phyloP scores from a whole-genome alignment of 2,329 filamentous ascomycete species.

The Stagonosporopsis vannaccii region DNA sequence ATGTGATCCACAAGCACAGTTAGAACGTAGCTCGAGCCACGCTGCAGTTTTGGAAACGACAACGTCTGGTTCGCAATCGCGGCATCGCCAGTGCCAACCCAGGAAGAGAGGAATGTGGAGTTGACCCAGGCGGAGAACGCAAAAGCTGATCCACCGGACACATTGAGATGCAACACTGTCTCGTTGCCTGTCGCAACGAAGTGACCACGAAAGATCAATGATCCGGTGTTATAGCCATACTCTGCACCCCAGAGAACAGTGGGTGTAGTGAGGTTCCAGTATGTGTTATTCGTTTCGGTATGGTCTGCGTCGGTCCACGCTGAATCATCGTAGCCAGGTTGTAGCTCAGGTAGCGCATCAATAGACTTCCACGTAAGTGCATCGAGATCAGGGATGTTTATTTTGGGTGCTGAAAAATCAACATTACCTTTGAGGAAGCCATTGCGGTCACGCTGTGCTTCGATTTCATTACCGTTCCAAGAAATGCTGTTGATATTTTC shows the following conservation, averaged over 20 bases:
- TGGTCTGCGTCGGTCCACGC: conserved; percentile 68
- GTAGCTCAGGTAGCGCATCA: conserved; percentile 73
- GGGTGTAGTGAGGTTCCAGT: conserved; percentile 47
- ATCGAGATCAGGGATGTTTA: conserved; percentile 64
- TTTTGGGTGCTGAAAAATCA: conserved; percentile 56
- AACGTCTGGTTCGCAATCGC: conserved; percentile 63
- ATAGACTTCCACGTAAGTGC: conserved; percentile 69
- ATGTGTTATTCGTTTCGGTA: conserved; percentile 63
- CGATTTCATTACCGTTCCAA: conserved; percentile 63
- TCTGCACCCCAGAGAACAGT: conserved; percentile 68
- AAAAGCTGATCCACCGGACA: conserved; percentile 69
- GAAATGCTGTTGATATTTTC: conserved; percentile 57
- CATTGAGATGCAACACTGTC: conserved; percentile 61
- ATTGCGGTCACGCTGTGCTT: conserved; percentile 49
- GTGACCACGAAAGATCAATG: conserved; percentile 71
- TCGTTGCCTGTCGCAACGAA: conserved; percentile 70
- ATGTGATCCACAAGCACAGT: conserved; percentile 76
- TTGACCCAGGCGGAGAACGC: conserved; percentile 73
- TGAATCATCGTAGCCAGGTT: conserved; percentile 69
- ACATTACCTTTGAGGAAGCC: conserved; percentile 61
- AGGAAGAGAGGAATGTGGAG: conserved; percentile 67
- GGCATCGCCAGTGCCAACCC: conserved; percentile 60
- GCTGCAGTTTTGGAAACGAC: conserved; percentile 58
- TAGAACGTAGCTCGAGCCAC: conserved; percentile 65
- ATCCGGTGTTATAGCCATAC: conserved; percentile 74